Base-by-base conservation (phyloP, 169 alveolate genomes). In the Plasmodium yoelii region DNA sequence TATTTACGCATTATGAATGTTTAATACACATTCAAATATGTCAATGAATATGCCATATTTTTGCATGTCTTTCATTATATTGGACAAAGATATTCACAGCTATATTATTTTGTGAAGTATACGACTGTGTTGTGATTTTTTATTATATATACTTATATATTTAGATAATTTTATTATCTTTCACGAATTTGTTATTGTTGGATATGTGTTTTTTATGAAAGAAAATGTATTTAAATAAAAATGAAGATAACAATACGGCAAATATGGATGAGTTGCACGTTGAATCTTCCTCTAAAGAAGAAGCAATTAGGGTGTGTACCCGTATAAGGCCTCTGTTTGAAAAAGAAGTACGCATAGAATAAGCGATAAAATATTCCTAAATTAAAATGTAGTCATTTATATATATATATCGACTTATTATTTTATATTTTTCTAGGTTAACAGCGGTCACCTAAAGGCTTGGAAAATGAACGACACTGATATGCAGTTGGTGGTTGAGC, bases 291-390 rank as follows among this genome's bases (percentile, higher is more conserved):
- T 88, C 90, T 64, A 68, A 87, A 77, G 96, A 93, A 57, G 96
- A 93, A 73, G 87, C 93, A 44, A 91, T 93, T 64, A 60, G 96
- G 63, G 96, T 93, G 57, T 91, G 94, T 71, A 91, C 94, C 61
- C 94, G 96, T 56, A 90, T 93, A 89, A 84, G 96, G 55, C 96
- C 96, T 18, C 93, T 93, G 46, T 93, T 93, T 65, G 93, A 92
- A 5, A 93, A 93, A 57, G 96, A 93, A 90, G 96, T 93, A 56
- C 9, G 93, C 53, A 59, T 57, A 12, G 59, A 51, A 51, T 15
- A 13, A 51, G n/a, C 59, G 59, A 15, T 77, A 1, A 18, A 8
- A n/a, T 10, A 18, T 19, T 56, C 26, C 19, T 4, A 63, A 7
- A 34, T 63, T 9, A 26, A 28, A 15, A 18, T 46, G 63, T 49